Base-by-base conservation (phyloP, 768 basidiomycete genomes). In the Brasilioporus rufonigricans region DNA sequence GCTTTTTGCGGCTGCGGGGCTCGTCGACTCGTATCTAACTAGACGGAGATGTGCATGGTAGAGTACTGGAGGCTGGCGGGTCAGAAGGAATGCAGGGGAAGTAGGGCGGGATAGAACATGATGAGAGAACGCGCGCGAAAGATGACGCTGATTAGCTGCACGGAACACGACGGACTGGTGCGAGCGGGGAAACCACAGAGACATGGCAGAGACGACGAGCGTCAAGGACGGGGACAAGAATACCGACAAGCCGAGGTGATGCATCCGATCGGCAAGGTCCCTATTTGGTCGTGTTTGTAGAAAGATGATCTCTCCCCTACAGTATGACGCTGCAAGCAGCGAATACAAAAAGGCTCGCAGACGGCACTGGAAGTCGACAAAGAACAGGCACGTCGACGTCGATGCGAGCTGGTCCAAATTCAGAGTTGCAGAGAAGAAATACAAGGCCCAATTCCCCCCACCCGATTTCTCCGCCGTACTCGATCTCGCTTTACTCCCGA, bases 391-490 rank as follows among this genome's bases (percentile, higher is more conserved):
- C 13, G 63, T 63, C 0, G 71, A 76, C 26, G 56, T 74, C 8
- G 79, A 82, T n/a, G 58, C 69, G 12, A 77, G 78, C 43, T 90
- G 87, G 87, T 83, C 90, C 0, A 79, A 87, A 0, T 93, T 93
- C 67, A 77, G 91, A 64, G 79, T 79, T 0, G 84, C 84, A 24
- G 91, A 93, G 71, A 93, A 93, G 71, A 80, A 75, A 40, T 93
- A 81, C 78, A 93, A 92, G 70, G 77, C 87, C 0, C 78, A 80
- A 29, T 91, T 89, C 64, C 89, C 89, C 5, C 89, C 87, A 0
- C 89, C 86, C 3, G 84, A 90, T 72, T 77, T 93, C 9, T 79
- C 78, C 24, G 68, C 71, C 39, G 87, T 89, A 18, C 76, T 93
- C 4, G 90, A 93, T 70, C 75, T 89, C 38, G 80, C 82, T 2